Evolutionary conservation across 176 grass and related monocot genomes (phyloP), one percentile per base, ranked within the genome.

Genomic region (Typha latifolia): DNA sequence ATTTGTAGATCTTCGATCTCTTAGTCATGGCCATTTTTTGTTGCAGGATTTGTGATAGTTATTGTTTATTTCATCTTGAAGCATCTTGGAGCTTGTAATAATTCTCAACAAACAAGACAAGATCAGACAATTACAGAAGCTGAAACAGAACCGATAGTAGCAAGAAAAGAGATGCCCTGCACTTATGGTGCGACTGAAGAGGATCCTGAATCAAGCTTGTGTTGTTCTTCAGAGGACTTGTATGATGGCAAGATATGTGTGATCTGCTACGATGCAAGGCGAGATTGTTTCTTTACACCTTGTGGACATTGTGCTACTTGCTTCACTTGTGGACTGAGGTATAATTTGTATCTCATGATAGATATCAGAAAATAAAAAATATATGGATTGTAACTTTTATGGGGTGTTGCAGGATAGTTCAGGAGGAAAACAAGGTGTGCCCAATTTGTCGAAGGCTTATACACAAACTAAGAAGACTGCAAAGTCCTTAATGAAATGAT

Each of bases 231-330:
- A 3, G 74, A 82, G n/a, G 80, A 82, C 24, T 43, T 82, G 49
- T 82, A 82, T 15, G 74, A 82, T 43, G 74, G 74, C 14, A 82
- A 82, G 63, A 82, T 82, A 22, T 82, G 80, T 14, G 74, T 82
- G n/a, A 82, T 82, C 32, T 82, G 80, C 71, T 82, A 68, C 19
- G 80, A 82, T 16, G 43, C 13, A 12, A 62, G 22, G 18, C 80
- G 80, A n/a, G 51, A 72, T 52, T 77, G 74, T 49, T 82, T 77
- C 69, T 82, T 82, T 49, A 78, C 71, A 34, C 80, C 80, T 62
- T 78, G 80, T 73, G 80, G 80, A 2, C 74, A 82, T 26, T 67
- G 62, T 27, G 74, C 53, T 18, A 49, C 74, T 23, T 82, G 80
- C 49, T 77, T 26, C 13, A 51, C 74, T 20, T 82, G 80, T 47